phyloP scores from a whole-genome alignment of 116 monocot genomes.

The Trichopus zeylanicus region DNA sequence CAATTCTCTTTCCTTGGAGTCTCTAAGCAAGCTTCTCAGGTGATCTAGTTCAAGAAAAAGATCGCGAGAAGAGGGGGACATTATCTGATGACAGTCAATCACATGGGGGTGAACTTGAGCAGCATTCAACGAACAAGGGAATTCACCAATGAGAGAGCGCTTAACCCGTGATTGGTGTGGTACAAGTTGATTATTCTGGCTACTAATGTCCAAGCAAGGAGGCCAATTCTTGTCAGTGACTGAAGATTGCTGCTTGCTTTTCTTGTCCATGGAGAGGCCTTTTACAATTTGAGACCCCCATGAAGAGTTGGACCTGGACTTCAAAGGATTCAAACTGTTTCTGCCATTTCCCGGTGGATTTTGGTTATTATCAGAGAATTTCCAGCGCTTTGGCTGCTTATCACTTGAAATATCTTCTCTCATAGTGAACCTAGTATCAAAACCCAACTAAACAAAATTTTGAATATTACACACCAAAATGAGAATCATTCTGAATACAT shows the following conservation, averaged over 20 bases:
- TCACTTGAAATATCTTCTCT: conserved; percentile 51
- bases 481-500: background rate
- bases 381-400: conserved; percentile 30
- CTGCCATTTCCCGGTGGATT: conserved; percentile 15
- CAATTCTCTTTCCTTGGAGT: conserved; percentile 68
- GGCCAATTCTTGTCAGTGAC: conserved; percentile 50
- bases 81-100: conserved; percentile 38
- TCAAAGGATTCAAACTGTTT: no score
- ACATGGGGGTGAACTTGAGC: conserved; percentile 82
- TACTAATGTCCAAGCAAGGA: conserved; percentile 26
- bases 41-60: conserved; percentile 76
- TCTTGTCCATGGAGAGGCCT: conserved; percentile 73
- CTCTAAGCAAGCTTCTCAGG: conserved; percentile 56
- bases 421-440: conserved; percentile 17
- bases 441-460: background rate
- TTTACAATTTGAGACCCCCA: conserved; percentile 91
- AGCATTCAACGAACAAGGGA: conserved; percentile 43
- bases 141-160: conserved; percentile 66
- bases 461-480: background rate
- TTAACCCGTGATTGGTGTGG: conserved; percentile 60
- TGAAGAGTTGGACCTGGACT: conserved; percentile 57
- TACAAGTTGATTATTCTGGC: conserved; percentile 25
- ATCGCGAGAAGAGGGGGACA: conserved; percentile 67
- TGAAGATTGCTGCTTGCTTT: conserved; percentile 38
- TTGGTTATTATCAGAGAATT: conserved; percentile 19